Conservation (phyloP, 768 basidiomycete genomes). For the Pleurotus cornucopiae region DNA sequence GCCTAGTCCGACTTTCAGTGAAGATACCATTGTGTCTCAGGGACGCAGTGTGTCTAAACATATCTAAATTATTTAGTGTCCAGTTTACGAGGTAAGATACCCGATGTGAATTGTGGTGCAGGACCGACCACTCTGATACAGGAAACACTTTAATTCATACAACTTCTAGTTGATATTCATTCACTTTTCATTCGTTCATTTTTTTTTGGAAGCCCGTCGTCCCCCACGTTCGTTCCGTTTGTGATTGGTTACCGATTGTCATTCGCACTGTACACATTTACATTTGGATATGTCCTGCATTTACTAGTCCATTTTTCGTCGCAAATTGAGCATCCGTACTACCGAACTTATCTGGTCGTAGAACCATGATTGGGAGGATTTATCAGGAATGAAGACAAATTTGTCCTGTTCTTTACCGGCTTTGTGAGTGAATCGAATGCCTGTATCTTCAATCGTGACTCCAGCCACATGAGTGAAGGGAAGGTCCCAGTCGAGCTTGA, state of each 20-base stretch:
- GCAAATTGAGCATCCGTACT: slow-evolving; percentile 73
- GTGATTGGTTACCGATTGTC: background rate
- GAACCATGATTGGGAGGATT: slow-evolving; percentile 74
- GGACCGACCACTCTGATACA: slow-evolving; percentile 8
- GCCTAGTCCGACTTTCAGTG: slow-evolving; percentile 33
- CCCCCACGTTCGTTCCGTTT: slow-evolving; percentile 2
- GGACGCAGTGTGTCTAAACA: slow-evolving; percentile 9
- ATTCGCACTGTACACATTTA: slow-evolving; percentile 11
- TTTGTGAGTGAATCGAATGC: slow-evolving; percentile 85
- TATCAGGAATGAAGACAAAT: slow-evolving; percentile 75
- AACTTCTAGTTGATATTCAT: background rate
- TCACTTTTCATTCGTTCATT: background rate
- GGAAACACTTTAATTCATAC: background rate
- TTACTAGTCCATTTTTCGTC: slow-evolving; percentile 59
- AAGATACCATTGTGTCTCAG: slow-evolving; percentile 29
- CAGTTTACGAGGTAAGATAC: background rate
- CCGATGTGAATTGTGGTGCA: slow-evolving; percentile 6
- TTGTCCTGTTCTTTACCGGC: slow-evolving; percentile 69
- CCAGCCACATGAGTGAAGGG: slow-evolving; percentile 84
- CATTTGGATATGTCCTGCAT: background rate
- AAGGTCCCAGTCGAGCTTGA: slow-evolving; percentile 89
- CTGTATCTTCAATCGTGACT: slow-evolving; percentile 85
- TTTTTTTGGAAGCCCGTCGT: background rate
- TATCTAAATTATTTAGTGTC: slow-evolving; percentile 7
- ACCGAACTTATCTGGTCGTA: slow-evolving; percentile 72